These are phyloP conservation scores for Pseudogymnoascus sp. DNA, from an alignment of 2,329 filamentous ascomycete genomes.

Conservation along the genomic window DNA sequence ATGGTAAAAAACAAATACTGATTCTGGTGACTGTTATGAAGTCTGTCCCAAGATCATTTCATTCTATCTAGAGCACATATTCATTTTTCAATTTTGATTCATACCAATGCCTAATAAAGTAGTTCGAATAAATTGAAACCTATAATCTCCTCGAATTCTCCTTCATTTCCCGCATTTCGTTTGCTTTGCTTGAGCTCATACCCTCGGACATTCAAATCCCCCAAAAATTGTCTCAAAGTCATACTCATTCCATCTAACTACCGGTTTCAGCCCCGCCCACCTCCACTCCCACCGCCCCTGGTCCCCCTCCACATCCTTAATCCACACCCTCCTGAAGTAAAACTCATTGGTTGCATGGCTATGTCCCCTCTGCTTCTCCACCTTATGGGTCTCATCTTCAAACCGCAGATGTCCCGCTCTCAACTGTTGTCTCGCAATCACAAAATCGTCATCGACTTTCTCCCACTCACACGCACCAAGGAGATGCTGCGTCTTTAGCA, in stretches of 20 bases:
- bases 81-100: neutral
- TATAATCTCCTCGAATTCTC: neutral
- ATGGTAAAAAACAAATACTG: neutral
- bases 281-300: constrained; percentile 20
- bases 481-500: constrained; percentile 59
- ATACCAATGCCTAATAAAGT: neutral
- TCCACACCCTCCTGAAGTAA: constrained; percentile 20
- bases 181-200: neutral
- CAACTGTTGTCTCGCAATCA: constrained; percentile 54
- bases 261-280: constrained; percentile 25
- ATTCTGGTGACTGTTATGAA: neutral
- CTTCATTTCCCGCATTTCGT: neutral
- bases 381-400: constrained; percentile 14
- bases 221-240: constrained; percentile 25
- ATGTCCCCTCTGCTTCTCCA: constrained; percentile 21
- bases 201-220: constrained; percentile 14
- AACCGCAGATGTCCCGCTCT: constrained; percentile 53
- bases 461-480: constrained; percentile 54
- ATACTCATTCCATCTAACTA: constrained; percentile 25
- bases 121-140: neutral
- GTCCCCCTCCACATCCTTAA: constrained; percentile 16
- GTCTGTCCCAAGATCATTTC: neutral
- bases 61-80: neutral
- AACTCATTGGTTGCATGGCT: constrained; percentile 24
- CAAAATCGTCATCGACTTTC: constrained; percentile 49